Evolutionary conservation across 352 stramenopile species (phyloP).

Genomic region (Pythium grandisporangium): DNA sequence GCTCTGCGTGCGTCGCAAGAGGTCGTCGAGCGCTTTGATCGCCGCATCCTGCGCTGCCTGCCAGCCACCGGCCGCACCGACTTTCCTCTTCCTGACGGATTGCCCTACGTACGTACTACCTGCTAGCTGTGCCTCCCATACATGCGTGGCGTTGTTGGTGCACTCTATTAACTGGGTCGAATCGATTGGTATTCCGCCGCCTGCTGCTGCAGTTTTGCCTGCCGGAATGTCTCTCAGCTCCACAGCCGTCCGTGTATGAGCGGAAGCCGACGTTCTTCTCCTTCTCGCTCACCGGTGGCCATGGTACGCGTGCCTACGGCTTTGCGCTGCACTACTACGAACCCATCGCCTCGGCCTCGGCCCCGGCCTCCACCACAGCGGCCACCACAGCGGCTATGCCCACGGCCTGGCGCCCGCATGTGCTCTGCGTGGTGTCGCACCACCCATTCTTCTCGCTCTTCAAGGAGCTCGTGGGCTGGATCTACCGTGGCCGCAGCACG

Average conservation of each 20-base stretch:
- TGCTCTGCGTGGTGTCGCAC: conserved; percentile 72
- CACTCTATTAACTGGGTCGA: no score
- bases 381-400: not conserved
- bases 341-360: conserved; percentile 2
- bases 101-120: conserved; percentile 40
- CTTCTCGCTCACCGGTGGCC: conserved; percentile 67
- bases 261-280: conserved; percentile 69
- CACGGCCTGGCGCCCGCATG: conserved; percentile 33
- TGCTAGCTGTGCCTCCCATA: not conserved
- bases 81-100: conserved; percentile 56
- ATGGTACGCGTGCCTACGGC: conserved; percentile 58
- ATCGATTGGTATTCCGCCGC: no score
- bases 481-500: conserved; percentile 29
- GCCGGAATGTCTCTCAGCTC: conserved; percentile 34
- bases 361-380: not conserved
- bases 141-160: no score
- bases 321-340: conserved; percentile 64
- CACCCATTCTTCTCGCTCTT: conserved; percentile 79
- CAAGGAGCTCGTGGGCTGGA: conserved; percentile 67
- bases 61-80: conserved; percentile 36
- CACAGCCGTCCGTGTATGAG: conserved; percentile 36
- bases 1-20: conserved; percentile 1
- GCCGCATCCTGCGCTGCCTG: conserved; percentile 29
- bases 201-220: conserved; percentile 55
- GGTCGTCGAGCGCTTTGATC: conserved; percentile 28